A percentile compares a stretch with the other conserved stretches of the same genome.
These are phyloP conservation scores for Quercus dentata DNA, from an alignment of 306 rosid genomes.

Conservation along the genomic window DNA sequence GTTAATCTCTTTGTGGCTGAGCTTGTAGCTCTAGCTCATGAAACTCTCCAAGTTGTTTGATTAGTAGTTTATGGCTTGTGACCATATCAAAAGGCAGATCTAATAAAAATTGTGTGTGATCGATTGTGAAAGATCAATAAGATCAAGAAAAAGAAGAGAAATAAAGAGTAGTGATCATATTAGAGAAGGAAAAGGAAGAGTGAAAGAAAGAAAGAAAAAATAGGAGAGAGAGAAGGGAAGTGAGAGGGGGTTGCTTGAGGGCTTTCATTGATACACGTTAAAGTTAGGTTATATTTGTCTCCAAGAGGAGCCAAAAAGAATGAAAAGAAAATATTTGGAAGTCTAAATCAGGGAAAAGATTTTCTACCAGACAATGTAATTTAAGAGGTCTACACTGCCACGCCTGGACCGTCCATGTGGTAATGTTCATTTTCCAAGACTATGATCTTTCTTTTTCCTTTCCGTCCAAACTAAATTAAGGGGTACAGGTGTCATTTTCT, in stretches of 20 bases:
- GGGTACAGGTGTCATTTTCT: too few species aligned
- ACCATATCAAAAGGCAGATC: conserved; percentile 24
- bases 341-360: not conserved
- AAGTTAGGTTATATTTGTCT: conserved; percentile 20
- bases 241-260: conserved; percentile 32
- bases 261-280: conserved; percentile 22
- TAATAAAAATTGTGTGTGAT: not conserved
- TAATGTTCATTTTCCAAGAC: too few species aligned
- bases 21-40: not conserved
- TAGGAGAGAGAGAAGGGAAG: conserved; percentile 14
- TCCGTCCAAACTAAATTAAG: too few species aligned
- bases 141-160: not conserved
- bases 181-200: conserved; percentile 2
- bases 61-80: not conserved
- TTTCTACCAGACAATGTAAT: conserved; percentile 2
- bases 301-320: conserved; percentile 9
- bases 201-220: not conserved
- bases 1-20: conserved; percentile 8
- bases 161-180: conserved; percentile 18
- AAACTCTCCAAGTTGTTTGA: not conserved
- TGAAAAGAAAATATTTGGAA: not conserved
- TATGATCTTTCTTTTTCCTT: too few species aligned
- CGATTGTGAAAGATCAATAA: not conserved
- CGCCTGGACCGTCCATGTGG: not conserved
- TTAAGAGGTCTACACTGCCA: not conserved